Evolutionary conservation across 148 eudicot genomes (phyloP).

Genomic region (Salicornia ramosissima): DNA sequence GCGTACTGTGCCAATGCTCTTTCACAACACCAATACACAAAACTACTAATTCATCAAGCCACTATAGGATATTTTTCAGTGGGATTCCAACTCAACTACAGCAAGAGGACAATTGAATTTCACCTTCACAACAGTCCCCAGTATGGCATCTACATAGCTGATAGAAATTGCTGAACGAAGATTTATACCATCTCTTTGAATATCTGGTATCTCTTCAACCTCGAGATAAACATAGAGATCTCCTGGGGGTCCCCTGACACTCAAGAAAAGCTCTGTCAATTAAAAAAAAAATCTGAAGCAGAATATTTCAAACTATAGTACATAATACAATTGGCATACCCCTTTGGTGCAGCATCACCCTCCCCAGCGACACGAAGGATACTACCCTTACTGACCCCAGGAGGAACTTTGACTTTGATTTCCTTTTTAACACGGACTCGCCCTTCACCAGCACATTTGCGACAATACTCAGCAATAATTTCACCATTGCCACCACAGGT

Average conservation of each 20-base stretch:
- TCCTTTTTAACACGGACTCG: conserved; percentile 81
- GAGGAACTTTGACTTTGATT: conserved; percentile 95
- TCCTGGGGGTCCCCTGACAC: conserved; percentile 81
- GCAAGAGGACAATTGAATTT: conserved; percentile 1
- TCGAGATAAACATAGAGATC: conserved; percentile 96
- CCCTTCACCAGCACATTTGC: conserved; percentile 93
- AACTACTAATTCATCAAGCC: conserved; percentile 5
- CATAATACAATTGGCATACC: conserved; percentile 45
- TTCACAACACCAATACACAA: conserved; percentile 5
- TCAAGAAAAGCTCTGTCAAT: conserved; percentile 11
- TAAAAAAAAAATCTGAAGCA: background rate
- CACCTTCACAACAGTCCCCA: conserved; percentile 82
- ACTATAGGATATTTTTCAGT: background rate
- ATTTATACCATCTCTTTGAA: conserved; percentile 96
- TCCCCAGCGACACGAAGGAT: conserved; percentile 93
- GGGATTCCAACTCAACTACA: background rate
- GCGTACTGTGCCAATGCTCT: background rate
- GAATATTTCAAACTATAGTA: background rate
- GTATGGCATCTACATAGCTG: conserved; percentile 86
- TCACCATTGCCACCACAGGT: conserved; percentile 96
- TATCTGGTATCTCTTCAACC: conserved; percentile 81
- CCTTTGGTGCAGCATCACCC: conserved; percentile 98
- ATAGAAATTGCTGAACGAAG: conserved; percentile 66
- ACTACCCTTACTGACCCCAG: conserved; percentile 95
- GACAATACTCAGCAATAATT: conserved; percentile 79